Evolutionary conservation across 176 grass and related monocot species (phyloP).

Genomic region (Cenchrus fungigraminus): DNA sequence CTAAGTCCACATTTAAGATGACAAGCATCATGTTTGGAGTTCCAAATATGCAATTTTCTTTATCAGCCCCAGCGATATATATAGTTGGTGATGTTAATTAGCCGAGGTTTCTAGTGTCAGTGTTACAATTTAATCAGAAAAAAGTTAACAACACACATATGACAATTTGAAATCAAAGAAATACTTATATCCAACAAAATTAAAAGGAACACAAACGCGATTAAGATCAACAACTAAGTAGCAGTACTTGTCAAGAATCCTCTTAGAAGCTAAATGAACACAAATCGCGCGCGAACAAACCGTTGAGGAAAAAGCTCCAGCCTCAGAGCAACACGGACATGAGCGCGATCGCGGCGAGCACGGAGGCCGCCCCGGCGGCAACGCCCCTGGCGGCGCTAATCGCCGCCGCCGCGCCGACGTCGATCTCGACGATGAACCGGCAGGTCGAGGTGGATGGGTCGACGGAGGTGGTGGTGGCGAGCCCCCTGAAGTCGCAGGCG

Average conservation of each 20-base stretch:
- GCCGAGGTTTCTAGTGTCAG: no score
- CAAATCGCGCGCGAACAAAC: neutral
- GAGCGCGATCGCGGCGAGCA: neutral
- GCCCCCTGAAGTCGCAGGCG: slow-evolving; percentile 63
- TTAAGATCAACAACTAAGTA: neutral
- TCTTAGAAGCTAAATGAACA: neutral
- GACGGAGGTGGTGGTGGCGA: slow-evolving; percentile 61
- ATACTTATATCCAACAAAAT: neutral
- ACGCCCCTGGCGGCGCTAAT: neutral
- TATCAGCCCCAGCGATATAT: no score
- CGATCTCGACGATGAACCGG: slow-evolving; percentile 67
- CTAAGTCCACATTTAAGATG: no score
- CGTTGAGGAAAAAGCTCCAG: no score
- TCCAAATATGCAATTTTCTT: no score
- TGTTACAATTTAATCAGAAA: no score
- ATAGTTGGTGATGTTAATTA: no score
- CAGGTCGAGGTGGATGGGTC: slow-evolving; percentile 54
- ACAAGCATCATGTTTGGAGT: no score
- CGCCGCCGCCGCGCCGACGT: neutral
- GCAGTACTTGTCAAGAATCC: neutral
- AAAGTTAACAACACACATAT: neutral
- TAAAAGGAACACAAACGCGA: neutral
- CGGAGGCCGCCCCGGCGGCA: neutral
- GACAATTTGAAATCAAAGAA: neutral
- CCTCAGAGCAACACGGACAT: slow-evolving; percentile 7